Conservation (phyloP, 208 protist species). For the Leishmania turanica region DNA sequence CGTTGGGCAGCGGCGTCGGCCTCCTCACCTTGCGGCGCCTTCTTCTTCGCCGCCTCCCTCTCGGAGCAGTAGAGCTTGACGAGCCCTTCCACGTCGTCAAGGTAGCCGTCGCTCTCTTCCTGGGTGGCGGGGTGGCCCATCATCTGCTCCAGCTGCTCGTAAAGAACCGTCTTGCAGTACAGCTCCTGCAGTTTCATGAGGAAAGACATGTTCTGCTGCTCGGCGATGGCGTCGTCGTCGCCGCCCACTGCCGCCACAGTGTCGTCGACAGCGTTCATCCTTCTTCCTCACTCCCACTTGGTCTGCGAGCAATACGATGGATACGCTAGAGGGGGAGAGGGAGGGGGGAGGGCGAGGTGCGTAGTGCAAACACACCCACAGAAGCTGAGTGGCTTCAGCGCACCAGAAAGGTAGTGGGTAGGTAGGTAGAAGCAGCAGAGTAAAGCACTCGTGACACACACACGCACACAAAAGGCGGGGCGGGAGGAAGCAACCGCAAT, state of each 20-base stretch:
- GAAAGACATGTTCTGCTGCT: conserved; percentile 55
- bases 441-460: neutral
- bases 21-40: conserved; percentile 6
- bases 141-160: conserved; percentile 70
- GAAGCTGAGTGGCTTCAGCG: neutral
- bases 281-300: neutral
- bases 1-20: conserved; percentile 9
- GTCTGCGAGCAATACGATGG: neutral
- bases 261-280: conserved; percentile 1
- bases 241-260: neutral
- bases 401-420: neutral
- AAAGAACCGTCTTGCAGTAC: conserved; percentile 84
- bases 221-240: conserved; percentile 22
- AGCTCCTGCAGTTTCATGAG: conserved; percentile 73
- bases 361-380: neutral
- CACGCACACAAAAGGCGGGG: neutral
- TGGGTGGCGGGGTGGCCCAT: conserved; percentile 66
- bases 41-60: conserved; percentile 16
- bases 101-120: conserved; percentile 71
- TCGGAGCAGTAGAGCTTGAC: conserved; percentile 55
- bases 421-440: neutral
- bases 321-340: neutral
- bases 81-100: conserved; percentile 82
- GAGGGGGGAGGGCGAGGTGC: neutral
- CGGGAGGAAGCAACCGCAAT: neutral